Percentiles rank a stretch among this genome's conserved stretches.
Evolutionary conservation across 2,329 filamentous ascomycete genomes (phyloP).

Genomic region (Zarea fungicola): DNA sequence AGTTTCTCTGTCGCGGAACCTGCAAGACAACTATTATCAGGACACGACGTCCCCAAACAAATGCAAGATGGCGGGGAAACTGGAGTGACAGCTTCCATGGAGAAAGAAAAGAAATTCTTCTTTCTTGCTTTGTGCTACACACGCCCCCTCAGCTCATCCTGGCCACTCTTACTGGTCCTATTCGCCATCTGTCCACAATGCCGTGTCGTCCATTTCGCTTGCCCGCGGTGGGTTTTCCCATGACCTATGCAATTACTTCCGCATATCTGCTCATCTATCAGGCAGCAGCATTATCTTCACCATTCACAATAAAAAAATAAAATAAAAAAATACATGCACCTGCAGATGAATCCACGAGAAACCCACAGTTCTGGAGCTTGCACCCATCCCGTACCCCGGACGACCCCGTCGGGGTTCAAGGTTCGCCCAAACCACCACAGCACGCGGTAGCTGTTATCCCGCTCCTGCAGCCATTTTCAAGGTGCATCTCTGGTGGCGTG

Average conservation of each 20-base stretch:
- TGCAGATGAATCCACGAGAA: not conserved
- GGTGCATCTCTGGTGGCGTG: no score
- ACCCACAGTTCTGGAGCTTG: not conserved
- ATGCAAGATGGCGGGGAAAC: no score
- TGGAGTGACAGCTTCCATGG: not conserved
- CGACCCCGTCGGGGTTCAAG: no score
- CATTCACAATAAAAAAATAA: no score
- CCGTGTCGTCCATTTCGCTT: not conserved
- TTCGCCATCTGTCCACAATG: not conserved
- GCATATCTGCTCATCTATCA: not conserved
- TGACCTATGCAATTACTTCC: not conserved
- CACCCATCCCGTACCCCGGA: no score
- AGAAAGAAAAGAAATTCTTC: not conserved
- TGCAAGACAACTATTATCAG: no score
- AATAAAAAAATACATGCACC: not conserved
- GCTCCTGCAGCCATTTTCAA: no score
- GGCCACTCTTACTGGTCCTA: not conserved
- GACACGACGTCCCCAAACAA: no score
- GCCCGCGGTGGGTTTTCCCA: not conserved
- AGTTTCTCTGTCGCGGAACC: no score
- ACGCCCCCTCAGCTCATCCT: constrained; percentile 1
- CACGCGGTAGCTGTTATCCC: no score
- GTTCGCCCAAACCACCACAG: no score
- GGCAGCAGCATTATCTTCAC: constrained; percentile 2
- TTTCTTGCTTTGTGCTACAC: not conserved